phyloP scores from a whole-genome alignment of 306 rosid genomes.

The Pueraria montana region DNA sequence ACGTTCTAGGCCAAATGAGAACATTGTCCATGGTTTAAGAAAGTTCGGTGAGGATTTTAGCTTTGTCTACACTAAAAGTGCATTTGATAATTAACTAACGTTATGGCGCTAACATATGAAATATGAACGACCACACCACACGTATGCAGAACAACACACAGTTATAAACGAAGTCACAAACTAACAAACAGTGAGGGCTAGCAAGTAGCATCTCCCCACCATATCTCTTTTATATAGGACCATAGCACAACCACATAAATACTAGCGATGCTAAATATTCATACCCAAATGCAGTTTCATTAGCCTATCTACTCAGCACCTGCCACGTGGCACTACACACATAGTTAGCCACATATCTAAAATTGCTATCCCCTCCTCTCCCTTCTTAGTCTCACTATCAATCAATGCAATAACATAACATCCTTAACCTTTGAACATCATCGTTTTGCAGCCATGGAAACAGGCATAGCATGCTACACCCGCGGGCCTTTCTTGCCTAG shows the following conservation, averaged over 20 bases:
- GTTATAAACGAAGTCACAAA: slow-evolving; percentile 34
- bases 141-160: slow-evolving; percentile 1
- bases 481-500: slow-evolving; percentile 69
- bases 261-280: slow-evolving; percentile 60
- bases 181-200: slow-evolving; percentile 41
- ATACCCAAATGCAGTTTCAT: slow-evolving; percentile 45
- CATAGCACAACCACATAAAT: slow-evolving; percentile 73
- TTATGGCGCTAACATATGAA: slow-evolving; percentile 8
- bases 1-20: neutral
- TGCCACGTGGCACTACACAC: slow-evolving; percentile 60
- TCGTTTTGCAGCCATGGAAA: slow-evolving; percentile 66
- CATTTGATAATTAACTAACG: slow-evolving; percentile 19
- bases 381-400: slow-evolving; percentile 16
- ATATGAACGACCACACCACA: slow-evolving; percentile 6
- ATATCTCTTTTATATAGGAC: slow-evolving; percentile 62
- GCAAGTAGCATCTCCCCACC: slow-evolving; percentile 41
- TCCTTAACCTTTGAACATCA: slow-evolving; percentile 37
- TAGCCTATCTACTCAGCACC: slow-evolving; percentile 53
- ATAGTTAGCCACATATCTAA: slow-evolving; percentile 66
- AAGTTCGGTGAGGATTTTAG: slow-evolving; percentile 22
- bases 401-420: slow-evolving; percentile 42
- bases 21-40: slow-evolving; percentile 24
- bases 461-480: slow-evolving; percentile 74
- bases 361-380: slow-evolving; percentile 52
- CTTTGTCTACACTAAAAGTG: slow-evolving; percentile 14